Base-by-base conservation (phyloP, 176 grass and related monocot genomes). In the Oryza coarctata region DNA sequence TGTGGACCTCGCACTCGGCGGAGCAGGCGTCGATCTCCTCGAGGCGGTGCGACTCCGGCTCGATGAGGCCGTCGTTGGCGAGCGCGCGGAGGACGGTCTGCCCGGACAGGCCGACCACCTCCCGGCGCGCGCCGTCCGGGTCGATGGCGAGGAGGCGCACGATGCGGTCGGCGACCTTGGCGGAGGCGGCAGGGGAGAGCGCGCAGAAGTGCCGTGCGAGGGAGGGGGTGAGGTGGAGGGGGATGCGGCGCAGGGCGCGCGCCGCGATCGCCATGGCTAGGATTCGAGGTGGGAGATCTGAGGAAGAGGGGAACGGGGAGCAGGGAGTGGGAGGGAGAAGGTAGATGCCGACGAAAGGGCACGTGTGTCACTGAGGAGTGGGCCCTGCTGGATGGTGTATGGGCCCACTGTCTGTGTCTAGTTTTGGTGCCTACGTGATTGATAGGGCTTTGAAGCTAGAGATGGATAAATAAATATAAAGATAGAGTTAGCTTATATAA, bases 21-120 rank as follows among this genome's bases (percentile, higher is more conserved):
- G 89, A 90, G 89, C 93, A 99, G 5, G 96, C 96, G 65, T 99
- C 96, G 77, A 99, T 99, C 0, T 99, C 96, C 87, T 99, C 96
- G 8, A 95, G 78, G 33, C 96, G 93, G 69, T 95, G 96, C 17
- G 93, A 99, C 32, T 87, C 96, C 32, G 96, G 93, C 73, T 99
- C 97, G 69, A 99, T 92, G 64, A 99, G 83, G 9, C 83, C 96
- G 4, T 71, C 85, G 80, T 99, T 99, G 30, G 83, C 73, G 35
- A 99, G 87, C 29, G 89, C 96, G 50, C 87, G 91, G 70, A 99
- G 96, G 29, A 99, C 64, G n/a, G 93, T 99, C 84, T 95, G 91
- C 0, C 96, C 93, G 3, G 91, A 57, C 49, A 95, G 87, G 11
- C 93, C 93, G 43, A 99, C 82, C 0, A 99, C 80, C 77, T 95